Conservation (phyloP, 1,284 basidiomycete species). For the Cryptococcus deneoformans region DNA sequence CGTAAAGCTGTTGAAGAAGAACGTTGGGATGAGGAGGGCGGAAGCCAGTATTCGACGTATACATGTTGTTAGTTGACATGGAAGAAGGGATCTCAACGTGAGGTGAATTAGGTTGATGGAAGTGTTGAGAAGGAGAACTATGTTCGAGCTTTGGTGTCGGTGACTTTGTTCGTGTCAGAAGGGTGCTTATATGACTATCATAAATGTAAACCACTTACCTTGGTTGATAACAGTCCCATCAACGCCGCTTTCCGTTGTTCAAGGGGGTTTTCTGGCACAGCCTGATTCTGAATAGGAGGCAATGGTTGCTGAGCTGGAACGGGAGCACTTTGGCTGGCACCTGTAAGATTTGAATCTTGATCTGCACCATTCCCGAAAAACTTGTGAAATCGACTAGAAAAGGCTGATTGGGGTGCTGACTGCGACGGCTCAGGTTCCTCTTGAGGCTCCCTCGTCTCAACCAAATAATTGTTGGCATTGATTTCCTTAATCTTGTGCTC, state of each 20-base stretch:
- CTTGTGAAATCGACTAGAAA: constrained; percentile 40
- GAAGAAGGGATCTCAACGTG: not conserved
- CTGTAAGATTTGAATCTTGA: not conserved
- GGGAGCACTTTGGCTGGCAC: not conserved
- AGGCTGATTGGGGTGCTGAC: constrained; percentile 15
- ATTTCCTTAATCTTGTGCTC: constrained; percentile 31
- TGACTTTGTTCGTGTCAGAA: not conserved
- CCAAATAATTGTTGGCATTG: constrained; percentile 41
- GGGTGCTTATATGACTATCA: too few species aligned
- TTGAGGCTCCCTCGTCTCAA: constrained; percentile 18
- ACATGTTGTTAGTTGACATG: constrained; percentile 4
- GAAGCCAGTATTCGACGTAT: not conserved
- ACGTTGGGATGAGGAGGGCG: constrained; percentile 6
- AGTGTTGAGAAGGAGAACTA: not conserved
- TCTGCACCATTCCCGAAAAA: constrained; percentile 30
- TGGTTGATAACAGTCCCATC: constrained; percentile 39
- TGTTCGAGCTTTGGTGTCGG: constrained; percentile 1
- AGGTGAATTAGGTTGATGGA: not conserved
- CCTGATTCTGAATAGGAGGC: not conserved
- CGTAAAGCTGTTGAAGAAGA: constrained; percentile 16
- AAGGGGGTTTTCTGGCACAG: not conserved
- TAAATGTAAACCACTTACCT: constrained; percentile 10
- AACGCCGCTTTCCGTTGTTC: constrained; percentile 39
- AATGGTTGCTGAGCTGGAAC: not conserved
- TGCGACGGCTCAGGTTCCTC: constrained; percentile 16